Evolutionary conservation across 495 filamentous ascomycete species (phyloP), one percentile per base, ranked within the genome.

Genomic region (Cenococcum geophilum): DNA sequence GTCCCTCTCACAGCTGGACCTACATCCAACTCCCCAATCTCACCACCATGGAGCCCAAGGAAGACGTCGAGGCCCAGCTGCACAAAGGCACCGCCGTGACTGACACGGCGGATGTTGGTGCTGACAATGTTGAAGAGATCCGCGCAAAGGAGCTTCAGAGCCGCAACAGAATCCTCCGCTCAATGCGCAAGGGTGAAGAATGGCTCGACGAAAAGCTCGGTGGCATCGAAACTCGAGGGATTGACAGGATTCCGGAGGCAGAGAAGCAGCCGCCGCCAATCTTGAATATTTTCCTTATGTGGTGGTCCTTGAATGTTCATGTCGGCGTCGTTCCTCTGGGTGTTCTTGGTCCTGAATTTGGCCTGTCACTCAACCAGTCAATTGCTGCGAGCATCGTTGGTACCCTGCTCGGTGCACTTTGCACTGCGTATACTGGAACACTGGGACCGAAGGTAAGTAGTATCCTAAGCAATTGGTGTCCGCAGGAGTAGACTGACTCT

Each of bases 401-500:
- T 16, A 76, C 78, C 0, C 43, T 80, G 4, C 63, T 78, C 4
- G 80, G 80, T 9, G 73, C 72, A 11, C 60, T 72, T 10, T 65
- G 82, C 5, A 80, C 82, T 80, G 62, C 58, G 73, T 69, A 70
- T 57, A 60, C 62, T 51, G 80, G 80, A 9, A 81, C 79, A 3
- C 74, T 80, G 53, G 79, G 80, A 22, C 71, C 75, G 81, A 77
- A 8, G 82, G 82, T 34, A 52, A 27, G 9, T 16, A 8, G 25
- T 6, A 16, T 23, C 25, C 6, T 16, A 27, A 52, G 25, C 49
- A 27, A 23, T 52, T 45, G 11, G 18, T 1, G 18, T n/a, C 74
- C 83, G 3, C 76, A 80, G 45, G 77, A 81, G 62, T 77, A 82
- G 62, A 77, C 77, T 21, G 77, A 82, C 47, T 73, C 76, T 43